Percentiles rank a stretch among this genome's conserved stretches.
Conservation (phyloP, 2,329 filamentous ascomycete genomes). For the Tolypocladium tropicale region DNA sequence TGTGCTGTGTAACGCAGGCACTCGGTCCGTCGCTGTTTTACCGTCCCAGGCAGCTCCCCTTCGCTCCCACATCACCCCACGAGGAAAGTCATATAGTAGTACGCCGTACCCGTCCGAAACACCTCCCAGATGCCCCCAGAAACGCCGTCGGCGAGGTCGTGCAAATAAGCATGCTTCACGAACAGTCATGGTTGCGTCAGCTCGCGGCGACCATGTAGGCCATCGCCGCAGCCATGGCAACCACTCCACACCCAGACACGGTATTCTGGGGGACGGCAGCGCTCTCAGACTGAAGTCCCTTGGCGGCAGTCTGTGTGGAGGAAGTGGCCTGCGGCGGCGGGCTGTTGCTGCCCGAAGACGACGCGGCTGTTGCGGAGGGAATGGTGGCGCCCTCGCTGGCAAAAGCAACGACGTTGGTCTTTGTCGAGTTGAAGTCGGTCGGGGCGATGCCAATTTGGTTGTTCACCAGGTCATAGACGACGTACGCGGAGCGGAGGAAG, state of each 20-base stretch:
- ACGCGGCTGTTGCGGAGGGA: slow-evolving; percentile 36
- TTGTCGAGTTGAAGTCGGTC: slow-evolving; percentile 44
- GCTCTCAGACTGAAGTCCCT: slow-evolving; percentile 18
- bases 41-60: too few relatives aligned
- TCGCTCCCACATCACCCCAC: background rate
- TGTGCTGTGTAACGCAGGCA: background rate
- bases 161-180: background rate
- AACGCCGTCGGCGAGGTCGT: background rate
- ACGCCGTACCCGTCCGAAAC: background rate
- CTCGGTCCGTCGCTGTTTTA: background rate
- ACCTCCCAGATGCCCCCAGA: background rate
- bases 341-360: slow-evolving; percentile 24
- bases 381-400: slow-evolving; percentile 37
- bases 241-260: slow-evolving; percentile 7
- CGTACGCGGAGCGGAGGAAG: slow-evolving; percentile 49
- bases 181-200: background rate
- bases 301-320: slow-evolving; percentile 15
- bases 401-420: slow-evolving; percentile 39
- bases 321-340: slow-evolving; percentile 8
- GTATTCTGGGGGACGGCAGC: slow-evolving; percentile 6
- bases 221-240: slow-evolving; percentile 9
- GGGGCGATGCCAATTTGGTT: slow-evolving; percentile 44
- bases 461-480: slow-evolving; percentile 50
- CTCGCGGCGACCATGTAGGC: slow-evolving; percentile 4
- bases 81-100: background rate